phyloP scores from a whole-genome alignment of 352 stramenopile genomes.

The Globisporangium apiculatum region DNA sequence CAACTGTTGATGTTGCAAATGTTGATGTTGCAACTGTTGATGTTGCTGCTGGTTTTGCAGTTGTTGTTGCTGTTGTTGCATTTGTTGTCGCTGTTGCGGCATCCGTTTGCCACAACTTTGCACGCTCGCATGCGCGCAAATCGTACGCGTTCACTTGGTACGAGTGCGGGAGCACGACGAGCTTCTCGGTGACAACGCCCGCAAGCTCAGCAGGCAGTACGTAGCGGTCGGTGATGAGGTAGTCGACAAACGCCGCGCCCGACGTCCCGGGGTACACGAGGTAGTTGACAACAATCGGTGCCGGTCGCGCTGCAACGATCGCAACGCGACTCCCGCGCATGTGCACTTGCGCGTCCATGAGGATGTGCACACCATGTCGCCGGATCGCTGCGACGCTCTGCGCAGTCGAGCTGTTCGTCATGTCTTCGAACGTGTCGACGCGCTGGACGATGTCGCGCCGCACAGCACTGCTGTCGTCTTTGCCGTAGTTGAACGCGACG shows the following conservation, averaged over 20 bases:
- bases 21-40: too few relatives aligned
- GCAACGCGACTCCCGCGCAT: slow-evolving; percentile 43
- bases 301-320: slow-evolving; percentile 43
- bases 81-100: too few relatives aligned
- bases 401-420: slow-evolving; percentile 28
- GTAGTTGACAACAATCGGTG: slow-evolving; percentile 74
- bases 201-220: slow-evolving; percentile 36
- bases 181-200: slow-evolving; percentile 55
- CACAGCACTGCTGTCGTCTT: slow-evolving; percentile 46
- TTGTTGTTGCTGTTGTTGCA: too few relatives aligned
- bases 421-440: slow-evolving; percentile 51
- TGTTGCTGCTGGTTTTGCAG: too few relatives aligned
- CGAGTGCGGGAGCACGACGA: slow-evolving; percentile 58
- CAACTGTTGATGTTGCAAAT: too few relatives aligned
- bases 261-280: slow-evolving; percentile 78
- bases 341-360: slow-evolving; percentile 80
- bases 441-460: slow-evolving; percentile 22
- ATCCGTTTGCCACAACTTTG: slow-evolving; percentile 16
- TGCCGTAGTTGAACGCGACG: slow-evolving; percentile 52
- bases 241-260: slow-evolving; percentile 71
- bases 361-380: slow-evolving; percentile 36
- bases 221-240: slow-evolving; percentile 54
- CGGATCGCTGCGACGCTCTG: slow-evolving; percentile 31
- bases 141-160: slow-evolving; percentile 84
- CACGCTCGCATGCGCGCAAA: slow-evolving; percentile 7